phyloP scores from a whole-genome alignment of 257 asterid species.

The Gardenia jasminoides region DNA sequence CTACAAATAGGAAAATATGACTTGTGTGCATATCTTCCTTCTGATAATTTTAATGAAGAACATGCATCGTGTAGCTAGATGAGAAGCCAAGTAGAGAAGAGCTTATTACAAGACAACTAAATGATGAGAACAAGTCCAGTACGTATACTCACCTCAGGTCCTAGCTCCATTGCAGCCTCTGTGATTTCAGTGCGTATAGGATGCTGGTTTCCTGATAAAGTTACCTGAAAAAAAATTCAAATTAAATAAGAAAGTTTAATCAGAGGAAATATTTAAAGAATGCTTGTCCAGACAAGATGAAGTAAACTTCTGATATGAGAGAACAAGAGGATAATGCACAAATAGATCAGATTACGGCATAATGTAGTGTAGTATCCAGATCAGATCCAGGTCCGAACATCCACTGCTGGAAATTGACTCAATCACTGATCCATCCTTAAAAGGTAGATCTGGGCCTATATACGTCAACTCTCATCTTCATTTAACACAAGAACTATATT shows the following conservation, averaged over 20 bases:
- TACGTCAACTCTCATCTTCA: neutral
- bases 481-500: neutral
- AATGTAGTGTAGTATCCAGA: neutral
- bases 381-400: neutral
- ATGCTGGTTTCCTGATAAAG: slow-evolving; percentile 91
- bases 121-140: slow-evolving; percentile 4
- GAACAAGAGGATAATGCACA: neutral
- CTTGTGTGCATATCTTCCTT: neutral
- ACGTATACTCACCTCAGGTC: slow-evolving; percentile 63
- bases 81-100: neutral
- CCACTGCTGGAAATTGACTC: neutral
- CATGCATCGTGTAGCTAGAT: neutral
- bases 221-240: slow-evolving; percentile 51
- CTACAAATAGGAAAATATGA: neutral
- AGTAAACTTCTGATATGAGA: neutral
- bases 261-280: neutral
- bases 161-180: slow-evolving; percentile 95
- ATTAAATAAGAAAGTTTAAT: neutral
- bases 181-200: slow-evolving; percentile 94
- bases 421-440: neutral
- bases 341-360: neutral
- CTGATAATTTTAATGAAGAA: neutral
- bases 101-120: neutral
- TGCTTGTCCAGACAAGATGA: slow-evolving; percentile 3
- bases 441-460: neutral